Evolutionary conservation across 306 rosid species (phyloP).

Genomic region (Erythrophleum fordii): DNA sequence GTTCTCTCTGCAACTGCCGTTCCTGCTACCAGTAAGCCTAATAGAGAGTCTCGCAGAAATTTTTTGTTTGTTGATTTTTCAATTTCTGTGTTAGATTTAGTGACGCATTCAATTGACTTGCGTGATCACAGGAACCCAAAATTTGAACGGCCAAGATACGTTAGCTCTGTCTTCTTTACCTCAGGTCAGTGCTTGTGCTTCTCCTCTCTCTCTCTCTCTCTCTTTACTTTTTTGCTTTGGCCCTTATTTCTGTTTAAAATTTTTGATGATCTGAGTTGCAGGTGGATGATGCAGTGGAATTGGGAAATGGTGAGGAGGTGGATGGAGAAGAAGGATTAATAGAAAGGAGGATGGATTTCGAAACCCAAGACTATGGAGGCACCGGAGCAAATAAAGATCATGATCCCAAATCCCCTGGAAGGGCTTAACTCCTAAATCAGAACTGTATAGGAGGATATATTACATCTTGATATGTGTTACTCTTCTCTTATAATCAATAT

Average conservation of each 20-base stretch:
- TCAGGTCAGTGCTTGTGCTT: constrained; percentile 29
- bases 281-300: constrained; percentile 34
- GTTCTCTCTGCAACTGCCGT: constrained; percentile 39
- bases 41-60: not conserved
- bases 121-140: constrained; percentile 36
- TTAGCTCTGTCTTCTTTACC: constrained; percentile 30
- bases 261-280: not conserved
- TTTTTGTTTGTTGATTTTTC: not conserved
- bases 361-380: constrained; percentile 54
- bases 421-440: constrained; percentile 17
- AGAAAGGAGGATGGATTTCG: constrained; percentile 47
- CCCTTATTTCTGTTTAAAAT: not conserved
- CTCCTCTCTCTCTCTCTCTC: not conserved
- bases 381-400: constrained; percentile 57
- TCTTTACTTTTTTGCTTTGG: not conserved
- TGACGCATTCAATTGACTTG: constrained; percentile 20
- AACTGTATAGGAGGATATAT: constrained; percentile 6
- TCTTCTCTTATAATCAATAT: constrained; percentile 14
- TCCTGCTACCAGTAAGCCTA: constrained; percentile 46
- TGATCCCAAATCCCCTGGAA: constrained; percentile 54
- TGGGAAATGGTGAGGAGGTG: constrained; percentile 24
- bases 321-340: constrained; percentile 8
- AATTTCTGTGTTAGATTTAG: not conserved
- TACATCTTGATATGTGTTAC: not conserved
- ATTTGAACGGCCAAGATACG: constrained; percentile 31